phyloP scores from a whole-genome alignment of 163 green algal genomes.

The Scenedesmus sp. region DNA sequence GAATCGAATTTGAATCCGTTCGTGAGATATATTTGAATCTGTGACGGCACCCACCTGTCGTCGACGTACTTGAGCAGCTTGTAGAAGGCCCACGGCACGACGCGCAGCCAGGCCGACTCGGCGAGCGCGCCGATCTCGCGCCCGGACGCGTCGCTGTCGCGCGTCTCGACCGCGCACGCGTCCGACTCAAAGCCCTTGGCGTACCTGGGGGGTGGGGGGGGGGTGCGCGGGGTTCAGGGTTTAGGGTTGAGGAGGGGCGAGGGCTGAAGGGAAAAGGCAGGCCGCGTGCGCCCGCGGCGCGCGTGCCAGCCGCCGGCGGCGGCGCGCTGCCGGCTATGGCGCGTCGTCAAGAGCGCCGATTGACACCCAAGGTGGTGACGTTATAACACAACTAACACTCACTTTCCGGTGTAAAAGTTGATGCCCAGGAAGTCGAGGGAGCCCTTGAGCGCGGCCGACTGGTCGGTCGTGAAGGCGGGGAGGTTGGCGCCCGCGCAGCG shows the following conservation, averaged over 20 bases:
- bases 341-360: no score
- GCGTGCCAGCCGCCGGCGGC: no score
- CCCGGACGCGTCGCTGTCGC: not conserved
- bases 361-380: no score
- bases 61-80: slow-evolving; percentile 44
- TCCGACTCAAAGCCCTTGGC: slow-evolving; percentile 4
- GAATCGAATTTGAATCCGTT: no score
- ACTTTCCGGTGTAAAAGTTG: slow-evolving; percentile 64
- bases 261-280: no score
- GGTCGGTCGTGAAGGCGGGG: slow-evolving; percentile 58
- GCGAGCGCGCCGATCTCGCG: slow-evolving; percentile 28
- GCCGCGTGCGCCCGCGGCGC: no score
- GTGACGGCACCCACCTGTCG: slow-evolving; percentile 11
- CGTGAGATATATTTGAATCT: no score
- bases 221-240: no score
- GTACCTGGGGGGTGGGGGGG: no score
- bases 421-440: slow-evolving; percentile 67
- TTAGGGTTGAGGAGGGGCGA: no score
- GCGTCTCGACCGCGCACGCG: slow-evolving; percentile 2
- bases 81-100: slow-evolving; percentile 39
- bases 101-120: slow-evolving; percentile 28
- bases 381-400: not conserved
- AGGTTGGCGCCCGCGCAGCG: slow-evolving; percentile 24
- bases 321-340: no score
- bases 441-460: slow-evolving; percentile 53